phyloP scores from a whole-genome alignment of 805 yeast genomes.

The Saturnispora serradocipensis region DNA sequence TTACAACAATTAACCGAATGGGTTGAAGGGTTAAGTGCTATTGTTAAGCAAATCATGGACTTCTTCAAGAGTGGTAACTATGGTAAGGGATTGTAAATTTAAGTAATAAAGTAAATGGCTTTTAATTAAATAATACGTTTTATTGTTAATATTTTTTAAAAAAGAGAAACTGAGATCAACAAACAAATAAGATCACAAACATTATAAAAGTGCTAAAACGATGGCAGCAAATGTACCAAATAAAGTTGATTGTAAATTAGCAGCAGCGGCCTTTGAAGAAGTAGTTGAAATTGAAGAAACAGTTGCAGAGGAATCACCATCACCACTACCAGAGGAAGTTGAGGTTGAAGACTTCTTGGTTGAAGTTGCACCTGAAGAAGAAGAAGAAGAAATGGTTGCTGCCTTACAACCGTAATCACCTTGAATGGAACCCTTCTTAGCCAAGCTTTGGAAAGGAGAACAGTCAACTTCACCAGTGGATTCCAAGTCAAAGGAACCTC shows the following conservation, averaged over 20 bases:
- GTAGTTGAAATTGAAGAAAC: constrained; percentile 18
- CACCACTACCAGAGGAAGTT: constrained; percentile 39
- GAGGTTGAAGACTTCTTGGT: constrained; percentile 32
- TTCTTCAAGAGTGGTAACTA: constrained; percentile 76
- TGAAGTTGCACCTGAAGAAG: constrained; percentile 23
- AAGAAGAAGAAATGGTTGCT: constrained; percentile 37
- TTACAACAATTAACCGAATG: constrained; percentile 55
- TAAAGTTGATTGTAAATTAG: constrained; percentile 30
- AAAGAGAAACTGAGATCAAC: background rate
- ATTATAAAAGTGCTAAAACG: constrained; percentile 42
- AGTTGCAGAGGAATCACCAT: constrained; percentile 17
- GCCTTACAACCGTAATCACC: constrained; percentile 84
- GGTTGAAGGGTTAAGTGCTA: constrained; percentile 67
- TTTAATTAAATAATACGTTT: background rate
- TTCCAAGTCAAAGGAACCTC: constrained; percentile 86
- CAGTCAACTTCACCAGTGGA: constrained; percentile 76
- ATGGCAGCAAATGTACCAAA: constrained; percentile 42
- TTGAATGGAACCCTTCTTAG: constrained; percentile 73
- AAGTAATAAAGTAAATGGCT: background rate
- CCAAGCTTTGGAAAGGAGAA: constrained; percentile 59
- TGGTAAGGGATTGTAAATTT: constrained; percentile 67
- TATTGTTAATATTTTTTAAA: background rate
- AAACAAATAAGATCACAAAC: constrained; percentile 2
- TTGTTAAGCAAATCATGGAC: constrained; percentile 63
- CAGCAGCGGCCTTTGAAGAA: constrained; percentile 24